These are phyloP conservation scores for Linnemannia exigua DNA, from an alignment of 192 early-diverging fungal genomes.

Conservation along the genomic window DNA sequence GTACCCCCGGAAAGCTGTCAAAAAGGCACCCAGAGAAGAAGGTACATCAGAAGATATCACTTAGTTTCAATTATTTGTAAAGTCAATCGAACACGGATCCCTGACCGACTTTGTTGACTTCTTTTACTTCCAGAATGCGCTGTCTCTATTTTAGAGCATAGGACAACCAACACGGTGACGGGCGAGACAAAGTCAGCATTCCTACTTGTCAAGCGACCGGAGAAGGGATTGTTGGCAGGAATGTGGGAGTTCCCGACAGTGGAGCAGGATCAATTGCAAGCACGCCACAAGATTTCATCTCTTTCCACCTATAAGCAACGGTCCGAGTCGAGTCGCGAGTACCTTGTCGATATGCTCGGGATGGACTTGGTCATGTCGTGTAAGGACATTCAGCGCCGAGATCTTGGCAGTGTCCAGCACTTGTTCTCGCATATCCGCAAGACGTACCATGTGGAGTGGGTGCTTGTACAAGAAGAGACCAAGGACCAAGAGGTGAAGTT, in stretches of 20 bases:
- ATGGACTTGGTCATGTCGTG: conserved; percentile 9
- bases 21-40: conserved; percentile 76
- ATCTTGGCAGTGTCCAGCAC: conserved; percentile 70
- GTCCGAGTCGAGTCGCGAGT: conserved; percentile 25
- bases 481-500: neutral
- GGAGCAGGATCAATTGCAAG: conserved; percentile 48
- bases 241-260: conserved; percentile 82
- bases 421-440: conserved; percentile 80
- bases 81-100: neutral
- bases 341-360: conserved; percentile 17
- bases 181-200: conserved; percentile 49
- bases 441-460: conserved; percentile 63
- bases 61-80: neutral
- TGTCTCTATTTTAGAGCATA: conserved; percentile 67
- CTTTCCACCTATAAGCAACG: conserved; percentile 34
- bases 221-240: conserved; percentile 75
- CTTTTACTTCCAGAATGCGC: conserved; percentile 61
- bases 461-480: conserved; percentile 23
- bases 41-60: conserved; percentile 53
- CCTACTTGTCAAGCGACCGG: conserved; percentile 70
- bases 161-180: neutral
- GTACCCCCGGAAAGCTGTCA: conserved; percentile 70
- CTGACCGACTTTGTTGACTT: neutral
- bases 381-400: conserved; percentile 38
- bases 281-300: conserved; percentile 5